A percentile compares a stretch with the other conserved stretches of the same genome.
phyloP scores from a whole-genome alignment of 768 basidiomycete species.

The Lactifluus volemus region DNA sequence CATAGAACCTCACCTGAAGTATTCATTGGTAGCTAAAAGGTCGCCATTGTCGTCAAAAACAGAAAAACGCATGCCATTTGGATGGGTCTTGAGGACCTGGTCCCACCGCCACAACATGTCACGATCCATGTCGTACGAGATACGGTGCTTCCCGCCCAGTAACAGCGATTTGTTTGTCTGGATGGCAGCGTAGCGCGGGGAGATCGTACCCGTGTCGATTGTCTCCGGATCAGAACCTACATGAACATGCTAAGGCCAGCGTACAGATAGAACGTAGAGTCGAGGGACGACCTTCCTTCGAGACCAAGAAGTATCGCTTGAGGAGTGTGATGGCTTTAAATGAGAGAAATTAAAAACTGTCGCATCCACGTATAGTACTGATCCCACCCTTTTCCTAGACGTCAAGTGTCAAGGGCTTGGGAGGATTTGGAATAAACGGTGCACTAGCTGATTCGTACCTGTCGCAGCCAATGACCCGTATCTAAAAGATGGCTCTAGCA shows the following conservation, averaged over 20 bases:
- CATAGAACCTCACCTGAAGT: conserved; percentile 51
- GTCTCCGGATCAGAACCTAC: conserved; percentile 85
- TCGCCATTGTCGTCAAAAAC: conserved; percentile 76
- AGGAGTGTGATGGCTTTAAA: conserved; percentile 69
- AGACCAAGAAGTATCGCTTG: conserved; percentile 79
- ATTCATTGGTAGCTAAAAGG: conserved; percentile 89
- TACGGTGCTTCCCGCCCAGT: conserved; percentile 65
- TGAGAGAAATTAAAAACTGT: neutral
- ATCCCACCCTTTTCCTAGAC: conserved; percentile 65
- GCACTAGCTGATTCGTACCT: conserved; percentile 34
- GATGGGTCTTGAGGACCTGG: conserved; percentile 79
- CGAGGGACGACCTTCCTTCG: conserved; percentile 52
- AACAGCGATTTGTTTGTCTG: conserved; percentile 53
- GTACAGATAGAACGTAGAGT: neutral
- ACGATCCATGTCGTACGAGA: conserved; percentile 77
- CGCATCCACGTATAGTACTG: conserved; percentile 3
- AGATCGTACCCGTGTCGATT: conserved; percentile 79
- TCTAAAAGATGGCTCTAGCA: conserved; percentile 29
- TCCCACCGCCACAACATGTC: conserved; percentile 95
- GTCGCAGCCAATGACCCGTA: conserved; percentile 94
- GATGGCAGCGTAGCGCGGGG: conserved; percentile 65
- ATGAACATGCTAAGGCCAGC: neutral
- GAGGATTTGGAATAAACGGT: neutral
- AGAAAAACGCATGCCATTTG: conserved; percentile 91
- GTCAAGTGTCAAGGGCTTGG: conserved; percentile 3